Base-by-base conservation (phyloP, 768 basidiomycete species). In the Lentinus tigrinus region DNA sequence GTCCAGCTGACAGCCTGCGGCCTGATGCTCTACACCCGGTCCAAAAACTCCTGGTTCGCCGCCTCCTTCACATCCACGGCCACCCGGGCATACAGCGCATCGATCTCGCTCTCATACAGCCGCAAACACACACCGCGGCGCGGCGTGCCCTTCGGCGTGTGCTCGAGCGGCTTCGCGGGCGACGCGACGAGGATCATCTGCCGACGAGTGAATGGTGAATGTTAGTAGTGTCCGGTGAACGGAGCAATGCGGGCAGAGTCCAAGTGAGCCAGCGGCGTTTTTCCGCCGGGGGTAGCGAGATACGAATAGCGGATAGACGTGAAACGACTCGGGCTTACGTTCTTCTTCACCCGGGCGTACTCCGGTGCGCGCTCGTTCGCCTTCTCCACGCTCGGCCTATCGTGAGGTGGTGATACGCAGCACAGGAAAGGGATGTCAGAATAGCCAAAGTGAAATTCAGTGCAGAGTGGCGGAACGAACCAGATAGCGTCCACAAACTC, bases 301-400 rank as follows among this genome's bases (percentile, higher is more conserved):
- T n/a, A n/a, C n/a, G n/a, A n/a, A n/a, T n/a, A n/a, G n/a, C n/a
- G n/a, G n/a, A n/a, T n/a, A n/a, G n/a, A n/a, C n/a, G n/a, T n/a
- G n/a, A n/a, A n/a, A n/a, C n/a, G n/a, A n/a, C n/a, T n/a, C n/a
- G n/a, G n/a, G n/a, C n/a, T n/a, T 34, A 77, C 77, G 69, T 79
- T 74, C 52, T 76, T 77, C 61, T 77, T 76, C 11, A 80, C 64
- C 31, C 74, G 60, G 1, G 76, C 76, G 59, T 78, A 75, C 11
- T 64, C 57, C 13, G 79, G 78, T 1, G 76, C 75, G 36, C 62
- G 68, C 23, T 57, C 58, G 54, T 80, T 81, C 52, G 72, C 66
- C 38, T 69, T 57, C 58, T 78, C 70, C 1, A 79, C 63, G 13
- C 65, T 74, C 0, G 74, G 67, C 75, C 75, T 78, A n/a, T n/a